Percentiles rank a stretch among this genome's conserved stretches.
These are phyloP conservation scores for Aspergillus awamori DNA, from an alignment of 2,329 filamentous ascomycete genomes.

Conservation along the genomic window DNA sequence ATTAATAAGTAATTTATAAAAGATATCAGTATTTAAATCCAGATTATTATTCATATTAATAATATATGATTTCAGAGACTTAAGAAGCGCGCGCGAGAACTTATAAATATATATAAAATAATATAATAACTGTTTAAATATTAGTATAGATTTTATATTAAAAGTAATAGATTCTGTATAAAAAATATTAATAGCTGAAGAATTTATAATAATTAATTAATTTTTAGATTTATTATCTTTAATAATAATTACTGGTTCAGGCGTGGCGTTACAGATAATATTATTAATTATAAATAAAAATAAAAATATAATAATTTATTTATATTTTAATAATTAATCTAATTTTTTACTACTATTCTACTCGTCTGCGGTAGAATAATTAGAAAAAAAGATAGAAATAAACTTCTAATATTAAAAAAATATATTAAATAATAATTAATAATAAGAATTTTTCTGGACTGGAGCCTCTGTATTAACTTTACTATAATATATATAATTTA, in stretches of 20 bases:
- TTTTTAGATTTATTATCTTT: neutral
- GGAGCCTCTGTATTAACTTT: neutral
- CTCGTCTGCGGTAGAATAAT: neutral
- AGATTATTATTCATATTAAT: neutral
- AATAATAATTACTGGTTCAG: neutral
- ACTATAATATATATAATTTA: neutral
- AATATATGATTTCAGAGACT: neutral
- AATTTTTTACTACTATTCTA: neutral
- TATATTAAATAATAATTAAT: neutral
- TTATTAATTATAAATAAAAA: neutral
- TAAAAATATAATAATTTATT: neutral
- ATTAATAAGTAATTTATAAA: neutral
- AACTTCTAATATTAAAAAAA: neutral
- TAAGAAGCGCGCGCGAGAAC: neutral
- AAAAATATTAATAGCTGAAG: neutral
- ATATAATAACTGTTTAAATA: neutral
- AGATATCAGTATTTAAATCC: neutral
- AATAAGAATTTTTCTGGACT: neutral
- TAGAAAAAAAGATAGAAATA: neutral
- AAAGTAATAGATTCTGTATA: neutral
- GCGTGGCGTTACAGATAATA: neutral
- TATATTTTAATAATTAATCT: neutral
- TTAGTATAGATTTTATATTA: neutral
- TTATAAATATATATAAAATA: neutral
- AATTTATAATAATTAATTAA: no score